phyloP scores from a whole-genome alignment of 2,329 filamentous ascomycete species.

The Stylonectria norvegica region DNA sequence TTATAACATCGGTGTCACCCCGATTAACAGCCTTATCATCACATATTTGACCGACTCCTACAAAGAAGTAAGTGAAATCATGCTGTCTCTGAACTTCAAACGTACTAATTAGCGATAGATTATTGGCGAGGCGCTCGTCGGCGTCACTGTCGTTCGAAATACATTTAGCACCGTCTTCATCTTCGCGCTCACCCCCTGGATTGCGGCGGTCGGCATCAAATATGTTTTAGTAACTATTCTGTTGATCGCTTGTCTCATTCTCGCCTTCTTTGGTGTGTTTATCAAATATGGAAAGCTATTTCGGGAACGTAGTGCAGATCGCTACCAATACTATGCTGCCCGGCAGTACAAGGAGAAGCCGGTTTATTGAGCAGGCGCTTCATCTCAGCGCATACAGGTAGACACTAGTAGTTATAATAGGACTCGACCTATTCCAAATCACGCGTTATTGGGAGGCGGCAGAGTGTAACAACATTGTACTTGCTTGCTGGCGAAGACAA shows the following conservation, averaged over 20 bases:
- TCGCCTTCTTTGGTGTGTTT: slow-evolving; percentile 2
- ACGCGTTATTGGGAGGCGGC: no score
- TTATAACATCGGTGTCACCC: slow-evolving; percentile 34
- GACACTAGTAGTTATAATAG: no score
- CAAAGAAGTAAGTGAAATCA: slow-evolving; percentile 27
- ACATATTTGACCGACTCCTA: slow-evolving; percentile 39
- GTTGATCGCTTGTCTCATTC: slow-evolving; percentile 1
- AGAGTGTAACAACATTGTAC: no score
- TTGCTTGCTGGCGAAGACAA: no score
- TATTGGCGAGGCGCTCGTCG: slow-evolving; percentile 44
- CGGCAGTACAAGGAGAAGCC: slow-evolving; percentile 4
- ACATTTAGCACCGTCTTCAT: slow-evolving; percentile 41
- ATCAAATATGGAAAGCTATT: slow-evolving; percentile 6
- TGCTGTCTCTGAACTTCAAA: background rate
- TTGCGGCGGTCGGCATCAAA: slow-evolving; percentile 3
- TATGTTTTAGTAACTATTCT: slow-evolving; percentile 6
- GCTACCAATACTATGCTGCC: slow-evolving; percentile 4
- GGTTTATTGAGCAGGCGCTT: no score
- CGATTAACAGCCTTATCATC: slow-evolving; percentile 32
- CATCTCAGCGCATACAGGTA: no score
- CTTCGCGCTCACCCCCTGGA: slow-evolving; percentile 41
- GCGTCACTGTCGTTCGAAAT: slow-evolving; percentile 44
- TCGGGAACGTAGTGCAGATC: background rate
- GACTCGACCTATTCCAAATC: no score
- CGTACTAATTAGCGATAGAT: slow-evolving; percentile 30